A percentile compares a stretch with the other conserved stretches of the same genome.
Evolutionary conservation across 768 basidiomycete species (phyloP).

Genomic region (Suillus plorans): DNA sequence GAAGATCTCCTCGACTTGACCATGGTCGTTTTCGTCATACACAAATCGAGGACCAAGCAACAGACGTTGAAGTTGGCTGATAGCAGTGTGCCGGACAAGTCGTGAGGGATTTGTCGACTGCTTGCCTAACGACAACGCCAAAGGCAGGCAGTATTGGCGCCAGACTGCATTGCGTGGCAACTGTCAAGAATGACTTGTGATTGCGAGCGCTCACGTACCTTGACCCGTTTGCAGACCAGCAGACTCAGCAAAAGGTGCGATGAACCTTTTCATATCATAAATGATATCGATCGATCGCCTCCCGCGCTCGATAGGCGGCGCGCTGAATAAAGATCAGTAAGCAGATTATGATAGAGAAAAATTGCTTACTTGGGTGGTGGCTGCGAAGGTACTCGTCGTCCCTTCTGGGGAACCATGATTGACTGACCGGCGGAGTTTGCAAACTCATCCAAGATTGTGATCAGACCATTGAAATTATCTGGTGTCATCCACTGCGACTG

Average conservation of each 20-base stretch:
- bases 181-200: conserved; percentile 6
- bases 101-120: conserved; percentile 83
- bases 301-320: conserved; percentile 77
- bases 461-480: conserved; percentile 81
- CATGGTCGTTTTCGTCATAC: conserved; percentile 55
- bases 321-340: conserved; percentile 41
- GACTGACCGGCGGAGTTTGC: conserved; percentile 71
- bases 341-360: background rate
- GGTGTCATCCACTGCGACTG: conserved; percentile 56
- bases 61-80: conserved; percentile 80
- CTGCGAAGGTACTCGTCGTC: conserved; percentile 49
- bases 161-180: conserved; percentile 53
- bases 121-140: conserved; percentile 69
- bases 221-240: conserved; percentile 37
- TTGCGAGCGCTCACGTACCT: conserved; percentile 17
- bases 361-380: conserved; percentile 50
- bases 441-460: conserved; percentile 85
- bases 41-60: conserved; percentile 75
- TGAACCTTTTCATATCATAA: conserved; percentile 65
- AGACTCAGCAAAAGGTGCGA: conserved; percentile 57
- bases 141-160: conserved; percentile 73
- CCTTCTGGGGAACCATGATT: conserved; percentile 54
- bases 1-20: conserved; percentile 80
- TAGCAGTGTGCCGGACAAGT: conserved; percentile 81
- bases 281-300: conserved; percentile 80